A percentile compares a stretch with the other conserved stretches of the same genome.
Evolutionary conservation across 2,329 filamentous ascomycete genomes (phyloP).

Genomic region (Colletotrichum chrysophilum): DNA sequence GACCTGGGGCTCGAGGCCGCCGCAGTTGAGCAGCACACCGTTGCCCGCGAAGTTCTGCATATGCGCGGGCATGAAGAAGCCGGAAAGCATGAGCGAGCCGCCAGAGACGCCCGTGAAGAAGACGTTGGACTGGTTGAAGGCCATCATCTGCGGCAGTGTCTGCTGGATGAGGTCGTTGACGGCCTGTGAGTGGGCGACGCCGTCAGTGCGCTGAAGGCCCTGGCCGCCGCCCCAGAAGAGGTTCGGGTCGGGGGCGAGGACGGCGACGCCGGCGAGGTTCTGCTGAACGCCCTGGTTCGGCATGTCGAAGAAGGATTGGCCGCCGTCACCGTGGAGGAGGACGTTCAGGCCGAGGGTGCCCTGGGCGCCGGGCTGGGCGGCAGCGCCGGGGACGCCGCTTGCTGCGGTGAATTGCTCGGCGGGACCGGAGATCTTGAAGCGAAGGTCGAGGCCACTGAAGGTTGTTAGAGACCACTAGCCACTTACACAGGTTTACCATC

Average conservation of each 20-base stretch:
- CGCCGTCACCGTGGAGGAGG: constrained; percentile 64
- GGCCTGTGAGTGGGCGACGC: constrained; percentile 59
- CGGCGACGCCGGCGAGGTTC: constrained; percentile 56
- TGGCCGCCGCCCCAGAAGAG: constrained; percentile 63
- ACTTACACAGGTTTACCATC: background rate
- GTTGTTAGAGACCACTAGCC: constrained; percentile 11
- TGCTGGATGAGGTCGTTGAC: constrained; percentile 56
- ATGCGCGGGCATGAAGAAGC: constrained; percentile 63
- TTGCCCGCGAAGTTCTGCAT: constrained; percentile 54
- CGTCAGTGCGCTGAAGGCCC: constrained; percentile 58
- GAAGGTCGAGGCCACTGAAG: constrained; percentile 53
- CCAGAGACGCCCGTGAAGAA: constrained; percentile 65
- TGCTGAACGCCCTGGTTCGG: constrained; percentile 58
- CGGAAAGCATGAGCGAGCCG: constrained; percentile 56
- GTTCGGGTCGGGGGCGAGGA: constrained; percentile 58
- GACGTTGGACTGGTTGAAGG: constrained; percentile 56
- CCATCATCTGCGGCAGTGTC: constrained; percentile 56
- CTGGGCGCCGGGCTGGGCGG: constrained; percentile 22
- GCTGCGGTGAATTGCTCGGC: constrained; percentile 56
- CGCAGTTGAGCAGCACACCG: constrained; percentile 62
- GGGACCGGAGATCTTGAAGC: constrained; percentile 61
- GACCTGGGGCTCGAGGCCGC: constrained; percentile 58
- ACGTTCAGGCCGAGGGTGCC: constrained; percentile 58
- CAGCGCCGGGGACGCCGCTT: constrained; percentile 46
- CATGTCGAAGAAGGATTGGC: constrained; percentile 63